Evolutionary conservation across 768 basidiomycete genomes (phyloP).

Genomic region (Mycena kentingensis): DNA sequence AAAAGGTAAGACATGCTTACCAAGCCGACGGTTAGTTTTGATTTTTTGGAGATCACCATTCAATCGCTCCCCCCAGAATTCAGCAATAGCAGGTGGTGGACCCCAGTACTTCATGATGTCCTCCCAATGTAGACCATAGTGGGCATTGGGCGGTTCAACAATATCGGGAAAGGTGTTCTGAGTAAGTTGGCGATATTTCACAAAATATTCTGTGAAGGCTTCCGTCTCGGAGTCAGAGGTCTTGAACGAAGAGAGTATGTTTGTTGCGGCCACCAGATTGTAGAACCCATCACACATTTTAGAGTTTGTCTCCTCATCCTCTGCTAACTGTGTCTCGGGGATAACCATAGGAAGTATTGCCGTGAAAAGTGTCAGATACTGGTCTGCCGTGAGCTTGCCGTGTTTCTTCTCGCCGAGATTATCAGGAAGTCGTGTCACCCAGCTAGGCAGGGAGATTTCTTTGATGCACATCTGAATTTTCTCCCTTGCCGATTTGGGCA

Average conservation of each 20-base stretch:
- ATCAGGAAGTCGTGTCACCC: slow-evolving; percentile 15
- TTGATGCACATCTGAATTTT: slow-evolving; percentile 1
- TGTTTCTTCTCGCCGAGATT: slow-evolving; percentile 25
- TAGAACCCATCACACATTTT: slow-evolving; percentile 7
- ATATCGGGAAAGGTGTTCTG: slow-evolving; percentile 5
- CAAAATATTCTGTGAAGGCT: slow-evolving; percentile 7
- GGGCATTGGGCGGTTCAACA: slow-evolving; percentile 8
- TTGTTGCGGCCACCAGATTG: slow-evolving; percentile 14
- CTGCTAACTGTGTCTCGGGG: slow-evolving; percentile 5
- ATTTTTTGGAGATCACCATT: slow-evolving; percentile 12
- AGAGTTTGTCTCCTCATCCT: not conserved
- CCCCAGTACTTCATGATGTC: slow-evolving; percentile 15
- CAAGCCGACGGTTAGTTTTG: slow-evolving; percentile 8
- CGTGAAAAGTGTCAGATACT: slow-evolving; percentile 21
- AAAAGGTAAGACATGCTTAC: not conserved
- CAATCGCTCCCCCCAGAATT: slow-evolving; percentile 15
- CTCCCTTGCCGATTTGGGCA: not conserved
- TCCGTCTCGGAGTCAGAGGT: slow-evolving; percentile 16
- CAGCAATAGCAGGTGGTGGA: slow-evolving; percentile 10
- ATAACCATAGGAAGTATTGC: slow-evolving; percentile 19
- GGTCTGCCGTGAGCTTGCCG: slow-evolving; percentile 26
- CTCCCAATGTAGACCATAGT: slow-evolving; percentile 19
- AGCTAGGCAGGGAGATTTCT: slow-evolving; percentile 17
- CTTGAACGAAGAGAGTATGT: slow-evolving; percentile 17
- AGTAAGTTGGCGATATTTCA: not conserved